Evolutionary conservation across 257 asterid genomes (phyloP), one percentile per base, ranked within the genome.

Genomic region (Primulina eburnea): DNA sequence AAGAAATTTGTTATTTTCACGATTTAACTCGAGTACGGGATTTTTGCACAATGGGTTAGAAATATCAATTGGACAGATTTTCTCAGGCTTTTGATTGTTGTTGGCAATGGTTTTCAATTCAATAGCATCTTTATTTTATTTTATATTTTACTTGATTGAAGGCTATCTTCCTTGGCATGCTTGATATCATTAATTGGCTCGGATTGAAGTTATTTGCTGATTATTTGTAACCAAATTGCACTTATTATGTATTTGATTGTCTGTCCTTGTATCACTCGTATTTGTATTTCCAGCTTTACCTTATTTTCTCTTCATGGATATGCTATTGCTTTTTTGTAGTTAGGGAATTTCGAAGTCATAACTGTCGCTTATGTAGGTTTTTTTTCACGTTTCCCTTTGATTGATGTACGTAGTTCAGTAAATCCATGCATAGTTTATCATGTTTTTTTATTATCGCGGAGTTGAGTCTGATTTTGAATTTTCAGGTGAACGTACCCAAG

Each of bases 401-500:
- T 47, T 47, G 18, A 12, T 14, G 18, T 2, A 4, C 7, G 0
- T 50, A 50, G 20, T 50, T 50, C 56, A 16, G 20, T 50, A 50
- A 50, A 50, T 14, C 8, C 7, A 50, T 4, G 7, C n/a, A 12
- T 4, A 14, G 7, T 5, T 50, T 50, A 4, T 50, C 5, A 4
- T 4, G 20, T 50, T 50, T 47, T 50, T 14, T 50, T 14, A 50
- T 50, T 50, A 50, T 50, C 56, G 4, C 16, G 56, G 56, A 50
- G 56, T 50, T 50, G 56, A 12, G 17, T 4, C 53, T 50, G 18
- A 50, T 50, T 50, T 50, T 16, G 56, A 50, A 50, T 32, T 53
- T 72, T 14, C 8, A 81, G 85, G 85, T 81, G 73, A 81, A 81
- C 40, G 80, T 81, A 38, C 85, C 85, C n/a, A 81, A 81, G 67